Conservation (phyloP, 2,329 filamentous ascomycete genomes). For the Cordyceps sp. region DNA sequence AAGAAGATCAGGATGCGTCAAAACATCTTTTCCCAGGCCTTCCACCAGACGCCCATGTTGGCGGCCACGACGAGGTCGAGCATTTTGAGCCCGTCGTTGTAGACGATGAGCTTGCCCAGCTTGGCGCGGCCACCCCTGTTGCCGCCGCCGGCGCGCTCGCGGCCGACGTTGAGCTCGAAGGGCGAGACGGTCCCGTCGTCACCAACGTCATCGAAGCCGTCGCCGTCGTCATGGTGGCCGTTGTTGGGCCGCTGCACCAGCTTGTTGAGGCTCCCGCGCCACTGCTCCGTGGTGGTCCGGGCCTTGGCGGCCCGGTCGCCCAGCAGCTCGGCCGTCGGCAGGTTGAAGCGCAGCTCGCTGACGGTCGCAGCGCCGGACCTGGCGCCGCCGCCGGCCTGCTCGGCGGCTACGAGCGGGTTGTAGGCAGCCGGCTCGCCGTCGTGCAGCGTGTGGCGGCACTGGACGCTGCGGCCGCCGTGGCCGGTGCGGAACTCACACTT, state of each 20-base stretch:
- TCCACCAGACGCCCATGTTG: slow-evolving; percentile 90
- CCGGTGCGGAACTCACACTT: slow-evolving; percentile 74
- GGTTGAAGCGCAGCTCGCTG: too few relatives aligned
- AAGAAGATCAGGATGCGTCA: slow-evolving; percentile 5
- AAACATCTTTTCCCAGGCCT: slow-evolving; percentile 52
- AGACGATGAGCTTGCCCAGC: slow-evolving; percentile 79
- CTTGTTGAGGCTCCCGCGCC: slow-evolving; percentile 26
- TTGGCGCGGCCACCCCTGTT: slow-evolving; percentile 77
- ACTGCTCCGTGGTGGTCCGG: slow-evolving; percentile 14
- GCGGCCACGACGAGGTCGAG: slow-evolving; percentile 80
- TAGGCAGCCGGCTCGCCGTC: slow-evolving; percentile 16
- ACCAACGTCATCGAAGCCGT: slow-evolving; percentile 21
- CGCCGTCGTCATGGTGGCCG: slow-evolving; percentile 12
- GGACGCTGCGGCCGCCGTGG: slow-evolving; percentile 54
- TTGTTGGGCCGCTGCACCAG: slow-evolving; percentile 13
- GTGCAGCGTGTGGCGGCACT: slow-evolving; percentile 56
- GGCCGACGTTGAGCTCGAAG: slow-evolving; percentile 60
- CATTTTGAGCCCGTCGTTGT: slow-evolving; percentile 89
- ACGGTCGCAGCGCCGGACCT: too few relatives aligned
- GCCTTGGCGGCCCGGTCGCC: slow-evolving; percentile 17
- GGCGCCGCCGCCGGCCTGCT: slow-evolving; percentile 11
- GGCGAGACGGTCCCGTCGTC: slow-evolving; percentile 19
- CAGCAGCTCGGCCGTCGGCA: slow-evolving; percentile 24
- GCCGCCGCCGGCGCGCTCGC: slow-evolving; percentile 74
- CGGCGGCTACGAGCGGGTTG: slow-evolving; percentile 26